Evolutionary conservation across 352 stramenopile species (phyloP).

Genomic region (Phytophthora syringae): DNA sequence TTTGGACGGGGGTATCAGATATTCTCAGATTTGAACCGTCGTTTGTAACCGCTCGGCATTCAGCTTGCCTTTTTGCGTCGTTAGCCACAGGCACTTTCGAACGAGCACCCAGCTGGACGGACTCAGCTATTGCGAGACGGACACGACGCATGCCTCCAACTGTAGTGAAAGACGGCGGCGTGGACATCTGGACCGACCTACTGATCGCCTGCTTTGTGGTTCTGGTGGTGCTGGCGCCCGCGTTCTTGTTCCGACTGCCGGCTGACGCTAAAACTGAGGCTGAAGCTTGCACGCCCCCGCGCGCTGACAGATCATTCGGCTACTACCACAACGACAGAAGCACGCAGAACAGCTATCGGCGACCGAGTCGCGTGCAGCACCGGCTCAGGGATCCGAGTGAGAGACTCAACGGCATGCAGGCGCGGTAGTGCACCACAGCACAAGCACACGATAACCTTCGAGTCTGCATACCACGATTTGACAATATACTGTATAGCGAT

Average conservation of each 20-base stretch:
- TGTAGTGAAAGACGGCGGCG: background rate
- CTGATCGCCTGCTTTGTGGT: conserved; percentile 64
- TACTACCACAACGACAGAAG: conserved; percentile 6
- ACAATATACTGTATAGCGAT: background rate
- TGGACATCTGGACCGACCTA: conserved; percentile 63
- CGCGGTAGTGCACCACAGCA: background rate
- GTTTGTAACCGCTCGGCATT: background rate
- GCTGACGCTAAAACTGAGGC: background rate
- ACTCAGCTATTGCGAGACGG: background rate
- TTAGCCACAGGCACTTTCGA: too few relatives aligned
- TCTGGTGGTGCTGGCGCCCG: conserved; percentile 70
- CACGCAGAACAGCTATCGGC: background rate
- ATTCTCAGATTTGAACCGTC: background rate
- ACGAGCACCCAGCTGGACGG: too few relatives aligned
- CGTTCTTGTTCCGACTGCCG: conserved; percentile 56
- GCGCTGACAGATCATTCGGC: background rate
- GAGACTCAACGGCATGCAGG: too few relatives aligned
- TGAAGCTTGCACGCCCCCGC: background rate
- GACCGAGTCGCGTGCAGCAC: conserved; percentile 16
- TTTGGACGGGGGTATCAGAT: conserved; percentile 8
- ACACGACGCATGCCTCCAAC: background rate
- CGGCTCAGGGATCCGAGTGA: conserved; percentile 3
- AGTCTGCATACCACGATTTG: conserved; percentile 1
- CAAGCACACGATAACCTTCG: background rate
- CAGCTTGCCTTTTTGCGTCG: conserved; percentile 7